phyloP scores from a whole-genome alignment of 352 stramenopile genomes.

The Globisporangium apiculatum region DNA sequence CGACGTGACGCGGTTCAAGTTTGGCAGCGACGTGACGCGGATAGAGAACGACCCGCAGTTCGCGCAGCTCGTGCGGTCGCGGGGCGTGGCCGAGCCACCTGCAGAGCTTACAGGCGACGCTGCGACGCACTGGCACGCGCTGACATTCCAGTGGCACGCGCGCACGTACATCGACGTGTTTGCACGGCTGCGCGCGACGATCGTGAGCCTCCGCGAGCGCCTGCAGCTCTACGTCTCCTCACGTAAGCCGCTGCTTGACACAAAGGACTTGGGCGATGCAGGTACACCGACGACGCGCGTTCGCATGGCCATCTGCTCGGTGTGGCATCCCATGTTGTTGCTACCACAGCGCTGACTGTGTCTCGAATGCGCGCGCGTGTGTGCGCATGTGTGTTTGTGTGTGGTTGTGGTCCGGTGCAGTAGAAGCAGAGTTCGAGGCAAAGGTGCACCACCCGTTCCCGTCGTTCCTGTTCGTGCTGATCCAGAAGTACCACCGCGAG shows the following conservation, averaged over 20 bases:
- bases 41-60: conserved; percentile 54
- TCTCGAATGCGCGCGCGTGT: neutral
- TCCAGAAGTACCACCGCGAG: conserved; percentile 84
- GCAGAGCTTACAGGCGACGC: conserved; percentile 15
- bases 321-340: neutral
- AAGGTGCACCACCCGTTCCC: conserved; percentile 77
- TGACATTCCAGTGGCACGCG: conserved; percentile 68
- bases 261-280: conserved; percentile 54
- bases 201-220: conserved; percentile 44
- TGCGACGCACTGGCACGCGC: conserved; percentile 34
- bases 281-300: conserved; percentile 16
- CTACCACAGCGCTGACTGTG: neutral
- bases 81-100: conserved; percentile 8
- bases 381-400: conserved; percentile 17
- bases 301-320: conserved; percentile 6
- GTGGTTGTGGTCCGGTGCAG: conserved; percentile 31
- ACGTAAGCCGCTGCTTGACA: conserved; percentile 19
- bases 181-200: conserved; percentile 35
- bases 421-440: conserved; percentile 82
- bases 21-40: conserved; percentile 31
- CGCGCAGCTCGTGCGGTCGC: conserved; percentile 3
- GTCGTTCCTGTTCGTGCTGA: conserved; percentile 61
- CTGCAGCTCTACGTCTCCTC: conserved; percentile 25
- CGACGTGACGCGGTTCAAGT: conserved; percentile 60
- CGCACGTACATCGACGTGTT: conserved; percentile 62